These are phyloP conservation scores for Adansonia digitata DNA, from an alignment of 345 rosid species.

Conservation along the genomic window DNA sequence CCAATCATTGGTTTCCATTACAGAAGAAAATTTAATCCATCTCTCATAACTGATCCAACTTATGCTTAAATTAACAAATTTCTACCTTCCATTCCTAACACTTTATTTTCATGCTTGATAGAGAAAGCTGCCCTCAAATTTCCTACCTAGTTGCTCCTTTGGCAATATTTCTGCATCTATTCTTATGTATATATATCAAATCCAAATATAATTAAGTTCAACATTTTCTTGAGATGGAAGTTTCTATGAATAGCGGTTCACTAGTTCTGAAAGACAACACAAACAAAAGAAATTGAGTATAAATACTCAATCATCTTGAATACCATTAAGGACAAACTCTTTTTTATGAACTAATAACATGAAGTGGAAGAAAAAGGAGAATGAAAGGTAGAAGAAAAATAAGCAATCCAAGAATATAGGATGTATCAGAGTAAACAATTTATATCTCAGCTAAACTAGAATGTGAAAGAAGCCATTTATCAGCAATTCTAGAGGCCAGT, in stretches of 20 bases:
- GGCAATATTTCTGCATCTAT: not conserved
- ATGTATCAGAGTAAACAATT: not conserved
- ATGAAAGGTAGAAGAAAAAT: not conserved
- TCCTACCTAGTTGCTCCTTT: not conserved
- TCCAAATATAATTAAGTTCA: not conserved
- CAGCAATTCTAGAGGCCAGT: not conserved
- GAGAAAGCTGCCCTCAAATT: not conserved
- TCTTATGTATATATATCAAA: not conserved
- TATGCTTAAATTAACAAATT: not conserved
- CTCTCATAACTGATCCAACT: not conserved
- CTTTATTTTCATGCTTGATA: not conserved
- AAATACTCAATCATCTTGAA: not conserved
- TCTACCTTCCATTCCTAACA: not conserved
- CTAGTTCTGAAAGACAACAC: not conserved
- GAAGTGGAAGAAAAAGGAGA: not conserved
- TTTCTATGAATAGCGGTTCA: not conserved
- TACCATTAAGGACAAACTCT: not conserved
- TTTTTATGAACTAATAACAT: not conserved
- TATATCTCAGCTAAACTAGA: not conserved
- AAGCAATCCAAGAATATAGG: not conserved
- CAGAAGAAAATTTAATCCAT: not conserved
- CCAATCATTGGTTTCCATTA: not conserved
- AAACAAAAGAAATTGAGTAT: not conserved
- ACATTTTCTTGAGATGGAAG: not conserved
- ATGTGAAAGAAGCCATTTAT: not conserved